Evolutionary conservation across 2,329 filamentous ascomycete genomes (phyloP), one percentile per base, ranked within the genome.

Genomic region (Clonostachys rosea): DNA sequence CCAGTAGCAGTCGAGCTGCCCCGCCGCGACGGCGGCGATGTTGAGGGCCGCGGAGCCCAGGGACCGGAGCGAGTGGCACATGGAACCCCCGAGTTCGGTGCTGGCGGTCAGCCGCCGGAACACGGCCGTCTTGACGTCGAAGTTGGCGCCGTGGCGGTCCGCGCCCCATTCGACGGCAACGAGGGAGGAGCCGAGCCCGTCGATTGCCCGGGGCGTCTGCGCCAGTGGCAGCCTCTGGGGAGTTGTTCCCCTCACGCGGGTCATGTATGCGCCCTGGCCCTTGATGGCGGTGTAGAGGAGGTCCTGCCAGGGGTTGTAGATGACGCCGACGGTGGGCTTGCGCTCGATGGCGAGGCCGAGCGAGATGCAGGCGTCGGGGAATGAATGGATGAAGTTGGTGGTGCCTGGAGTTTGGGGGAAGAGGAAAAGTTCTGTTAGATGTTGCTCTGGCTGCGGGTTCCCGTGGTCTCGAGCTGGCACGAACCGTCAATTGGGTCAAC

Each of bases 351-450:
- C 77, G 48, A 92, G 75, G 42, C 87, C 88, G 34, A 92, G 81
- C 11, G 86, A 89, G 67, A 91, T 84, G 68, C 83, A 88, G 51
- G 88, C 86, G 57, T 82, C 77, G 5, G 86, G 86, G 66, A 89
- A 86, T 17, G 78, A 79, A 67, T 91, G 88, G 42, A 91, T 79
- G 59, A 92, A 91, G 74, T 91, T 91, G 44, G 85, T 89, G 7
- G 82, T 91, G 45, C 66, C 60, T 63, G 14, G 5, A 14, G 13
- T 42, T 20, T 34, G 35, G 34, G 18, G 41, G 13, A 20, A 18
- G 18, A 18, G 18, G 13, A 43, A 11, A 16, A 14, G n/a, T 34
- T 16, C 18, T 14, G 35, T 13, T n/a, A 33, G 30, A 37, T 20
- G 42, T 8, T 34, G 42, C 13, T 34, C 3, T n/a, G 34, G 18